Evolutionary conservation across 2,329 filamentous ascomycete species (phyloP).

Genomic region (Ascochyta koolunga): DNA sequence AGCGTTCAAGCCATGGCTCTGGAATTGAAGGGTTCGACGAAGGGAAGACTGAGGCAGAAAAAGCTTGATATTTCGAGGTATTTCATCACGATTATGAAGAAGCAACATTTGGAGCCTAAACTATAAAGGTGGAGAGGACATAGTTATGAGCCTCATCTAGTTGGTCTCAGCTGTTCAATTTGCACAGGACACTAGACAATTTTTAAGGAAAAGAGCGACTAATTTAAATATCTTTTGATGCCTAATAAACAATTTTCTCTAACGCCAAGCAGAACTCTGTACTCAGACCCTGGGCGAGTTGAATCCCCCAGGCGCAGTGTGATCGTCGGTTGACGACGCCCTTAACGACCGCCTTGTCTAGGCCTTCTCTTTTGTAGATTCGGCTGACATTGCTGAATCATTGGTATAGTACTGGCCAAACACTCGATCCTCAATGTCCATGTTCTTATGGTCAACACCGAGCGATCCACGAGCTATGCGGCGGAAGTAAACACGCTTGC

Average conservation of each 20-base stretch:
- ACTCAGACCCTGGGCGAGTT: conserved; percentile 1
- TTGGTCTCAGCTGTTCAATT: no score
- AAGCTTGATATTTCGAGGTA: conserved; percentile 31
- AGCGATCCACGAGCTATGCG: conserved; percentile 15
- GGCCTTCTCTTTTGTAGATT: conserved; percentile 5
- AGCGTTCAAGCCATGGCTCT: conserved; percentile 26
- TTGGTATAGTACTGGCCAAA: conserved; percentile 13
- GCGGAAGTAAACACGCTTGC: conserved; percentile 59
- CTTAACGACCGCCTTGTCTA: neutral
- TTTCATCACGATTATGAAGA: conserved; percentile 34
- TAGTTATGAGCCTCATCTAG: conserved; percentile 24
- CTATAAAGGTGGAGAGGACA: conserved; percentile 26
- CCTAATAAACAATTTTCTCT: neutral
- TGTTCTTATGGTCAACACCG: neutral
- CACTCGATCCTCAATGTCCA: conserved; percentile 13
- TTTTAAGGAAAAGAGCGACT: neutral
- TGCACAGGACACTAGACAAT: no score
- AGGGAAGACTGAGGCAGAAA: neutral
- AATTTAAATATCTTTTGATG: neutral
- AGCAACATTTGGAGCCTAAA: conserved; percentile 33
- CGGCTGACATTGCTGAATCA: conserved; percentile 1
- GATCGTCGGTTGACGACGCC: neutral
- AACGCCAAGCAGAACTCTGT: neutral
- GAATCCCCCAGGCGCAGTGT: conserved; percentile 1
- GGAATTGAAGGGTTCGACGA: conserved; percentile 7